These are phyloP conservation scores for Leccinum sublutescens DNA, from an alignment of 768 basidiomycete species.

Conservation along the genomic window DNA sequence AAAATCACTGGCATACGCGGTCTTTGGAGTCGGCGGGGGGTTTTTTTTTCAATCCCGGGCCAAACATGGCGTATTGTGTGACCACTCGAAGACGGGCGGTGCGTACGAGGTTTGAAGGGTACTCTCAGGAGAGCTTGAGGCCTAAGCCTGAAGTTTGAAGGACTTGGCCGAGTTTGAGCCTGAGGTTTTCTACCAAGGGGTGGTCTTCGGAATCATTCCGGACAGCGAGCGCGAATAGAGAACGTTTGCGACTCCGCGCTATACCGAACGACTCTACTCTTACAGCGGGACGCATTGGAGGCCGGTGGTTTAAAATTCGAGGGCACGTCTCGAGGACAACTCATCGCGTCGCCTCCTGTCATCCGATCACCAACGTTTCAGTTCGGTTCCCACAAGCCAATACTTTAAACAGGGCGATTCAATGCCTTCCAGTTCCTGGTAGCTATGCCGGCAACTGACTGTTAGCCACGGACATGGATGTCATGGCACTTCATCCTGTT, in stretches of 20 bases:
- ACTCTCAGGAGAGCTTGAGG: background rate
- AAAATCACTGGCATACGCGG: background rate
- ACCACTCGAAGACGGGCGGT: background rate
- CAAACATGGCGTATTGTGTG: background rate
- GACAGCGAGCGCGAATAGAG: background rate
- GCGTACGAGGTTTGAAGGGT: background rate
- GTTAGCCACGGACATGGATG: background rate
- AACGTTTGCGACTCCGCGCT: background rate
- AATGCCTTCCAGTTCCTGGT: background rate
- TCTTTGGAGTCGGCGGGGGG: background rate
- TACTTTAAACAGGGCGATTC: background rate
- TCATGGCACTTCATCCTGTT: background rate
- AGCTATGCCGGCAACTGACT: background rate
- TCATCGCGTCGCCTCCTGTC: background rate
- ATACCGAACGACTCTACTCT: background rate
- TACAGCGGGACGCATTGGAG: background rate
- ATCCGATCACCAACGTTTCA: background rate
- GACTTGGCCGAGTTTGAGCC: background rate
- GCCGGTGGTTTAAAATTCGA: background rate
- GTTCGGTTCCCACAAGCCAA: background rate
- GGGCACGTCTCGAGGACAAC: background rate
- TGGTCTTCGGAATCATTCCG: background rate
- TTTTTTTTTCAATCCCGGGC: background rate
- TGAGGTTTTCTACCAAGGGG: background rate
- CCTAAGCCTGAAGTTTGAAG: background rate